phyloP scores from a whole-genome alignment of 768 basidiomycete genomes.

The Pulveroboletus sp. region DNA sequence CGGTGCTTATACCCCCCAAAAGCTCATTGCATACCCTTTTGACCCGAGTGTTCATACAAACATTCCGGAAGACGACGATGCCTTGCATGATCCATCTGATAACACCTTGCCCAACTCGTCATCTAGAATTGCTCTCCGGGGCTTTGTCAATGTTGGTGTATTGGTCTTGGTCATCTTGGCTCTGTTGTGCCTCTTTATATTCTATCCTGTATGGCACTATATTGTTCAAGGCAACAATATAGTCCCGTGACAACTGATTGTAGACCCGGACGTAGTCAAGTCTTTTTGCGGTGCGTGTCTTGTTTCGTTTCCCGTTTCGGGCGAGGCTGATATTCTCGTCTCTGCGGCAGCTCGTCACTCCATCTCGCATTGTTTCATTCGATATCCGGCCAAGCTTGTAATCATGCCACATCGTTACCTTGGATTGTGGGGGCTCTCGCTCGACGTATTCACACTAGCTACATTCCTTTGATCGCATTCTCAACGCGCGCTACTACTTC shows the following conservation, averaged over 20 bases:
- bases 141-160: conserved; percentile 65
- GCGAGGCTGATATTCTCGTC: background rate
- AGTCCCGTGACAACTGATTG: conserved; percentile 3
- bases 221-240: background rate
- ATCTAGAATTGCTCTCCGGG: conserved; percentile 37
- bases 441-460: background rate
- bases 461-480: conserved; percentile 1
- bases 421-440: background rate
- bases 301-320: background rate
- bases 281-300: background rate
- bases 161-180: conserved; percentile 56
- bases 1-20: conserved; percentile 26
- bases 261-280: background rate
- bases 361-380: conserved; percentile 6
- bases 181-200: conserved; percentile 71
- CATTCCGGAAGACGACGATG: conserved; percentile 69
- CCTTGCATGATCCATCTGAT: conserved; percentile 58
- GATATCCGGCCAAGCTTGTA: background rate
- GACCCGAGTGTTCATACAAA: conserved; percentile 57
- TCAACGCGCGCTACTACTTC: background rate
- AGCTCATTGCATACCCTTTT: conserved; percentile 66
- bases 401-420: background rate
- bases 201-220: conserved; percentile 64
- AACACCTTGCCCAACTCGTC: conserved; percentile 25
- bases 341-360: background rate